Evolutionary conservation across 139 green algal species (phyloP).

Genomic region (Chlamydomonas urium): DNA sequence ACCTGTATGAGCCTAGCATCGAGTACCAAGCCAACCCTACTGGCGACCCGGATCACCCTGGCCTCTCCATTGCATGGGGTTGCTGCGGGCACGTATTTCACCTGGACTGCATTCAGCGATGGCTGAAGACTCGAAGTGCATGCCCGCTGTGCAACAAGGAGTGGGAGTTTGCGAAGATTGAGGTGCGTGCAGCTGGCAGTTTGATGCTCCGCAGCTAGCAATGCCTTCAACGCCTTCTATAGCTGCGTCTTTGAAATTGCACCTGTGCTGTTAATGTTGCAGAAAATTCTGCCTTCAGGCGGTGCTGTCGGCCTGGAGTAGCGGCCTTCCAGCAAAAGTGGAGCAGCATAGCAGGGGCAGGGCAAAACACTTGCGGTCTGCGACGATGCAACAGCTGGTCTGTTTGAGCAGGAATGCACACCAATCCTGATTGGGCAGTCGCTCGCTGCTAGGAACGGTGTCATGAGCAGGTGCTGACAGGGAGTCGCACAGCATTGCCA

Average conservation of each 20-base stretch:
- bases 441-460: no score
- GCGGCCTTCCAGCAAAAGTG: no score
- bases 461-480: no score
- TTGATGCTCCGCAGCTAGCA: no score
- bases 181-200: constrained; percentile 36
- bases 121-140: constrained; percentile 91
- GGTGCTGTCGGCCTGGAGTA: constrained; percentile 15
- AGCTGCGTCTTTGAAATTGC: not conserved
- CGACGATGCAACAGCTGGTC: no score
- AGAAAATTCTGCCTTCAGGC: constrained; percentile 16
- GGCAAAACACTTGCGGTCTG: no score
- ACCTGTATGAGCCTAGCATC: constrained; percentile 96
- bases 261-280: not conserved
- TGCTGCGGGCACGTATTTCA: constrained; percentile 96
- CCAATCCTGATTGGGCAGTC: no score
- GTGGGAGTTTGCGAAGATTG: constrained; percentile 94
- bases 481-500: no score
- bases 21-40: constrained; percentile 97
- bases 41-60: constrained; percentile 83
- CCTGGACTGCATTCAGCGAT: constrained; percentile 96
- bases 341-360: no score
- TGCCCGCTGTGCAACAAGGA: constrained; percentile 95
- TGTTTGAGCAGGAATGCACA: no score
- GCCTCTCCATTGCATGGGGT: constrained; percentile 91
- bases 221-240: not conserved